These are phyloP conservation scores for Pseudoneurospora amorphoporcata DNA, from an alignment of 495 filamentous ascomycete species.

Conservation along the genomic window DNA sequence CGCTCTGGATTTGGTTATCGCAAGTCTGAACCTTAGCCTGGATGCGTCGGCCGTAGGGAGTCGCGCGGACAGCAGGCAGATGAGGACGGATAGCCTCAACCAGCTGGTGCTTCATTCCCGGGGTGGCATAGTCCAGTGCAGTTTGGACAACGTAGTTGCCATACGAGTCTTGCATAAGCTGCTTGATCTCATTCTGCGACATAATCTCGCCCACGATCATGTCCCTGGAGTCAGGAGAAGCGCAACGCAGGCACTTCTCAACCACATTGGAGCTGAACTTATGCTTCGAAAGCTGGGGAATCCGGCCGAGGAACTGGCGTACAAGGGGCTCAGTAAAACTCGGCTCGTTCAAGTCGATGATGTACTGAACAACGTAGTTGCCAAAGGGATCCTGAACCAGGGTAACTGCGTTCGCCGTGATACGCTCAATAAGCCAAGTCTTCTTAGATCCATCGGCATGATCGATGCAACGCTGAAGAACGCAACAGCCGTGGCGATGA, in stretches of 20 bases:
- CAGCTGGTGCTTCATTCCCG: constrained; percentile 56
- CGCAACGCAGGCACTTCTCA: constrained; percentile 89
- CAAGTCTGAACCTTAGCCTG: constrained; percentile 63
- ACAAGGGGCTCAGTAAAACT: constrained; percentile 80
- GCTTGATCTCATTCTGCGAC: constrained; percentile 62
- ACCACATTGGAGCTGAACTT: constrained; percentile 99
- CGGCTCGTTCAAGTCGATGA: constrained; percentile 79
- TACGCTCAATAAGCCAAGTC: constrained; percentile 70
- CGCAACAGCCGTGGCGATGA: constrained; percentile 95
- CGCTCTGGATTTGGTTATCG: constrained; percentile 28
- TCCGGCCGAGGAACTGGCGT: constrained; percentile 59
- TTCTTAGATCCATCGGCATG: constrained; percentile 88
- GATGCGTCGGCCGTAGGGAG: constrained; percentile 88
- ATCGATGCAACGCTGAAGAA: constrained; percentile 95
- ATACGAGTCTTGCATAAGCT: constrained; percentile 78
- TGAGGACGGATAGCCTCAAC: constrained; percentile 77
- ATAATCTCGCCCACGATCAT: constrained; percentile 80
- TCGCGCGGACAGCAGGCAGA: constrained; percentile 69
- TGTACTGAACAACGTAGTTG: constrained; percentile 98
- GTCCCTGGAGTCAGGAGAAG: constrained; percentile 56
- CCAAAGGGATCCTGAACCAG: constrained; percentile 95
- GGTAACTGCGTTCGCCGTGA: constrained; percentile 68
- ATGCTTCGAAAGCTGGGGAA: constrained; percentile 75
- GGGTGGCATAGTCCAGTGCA: constrained; percentile 74
- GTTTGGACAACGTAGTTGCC: constrained; percentile 98